phyloP scores from a whole-genome alignment of 75 land plant genomes.

The Selaginella moellendorffii region DNA sequence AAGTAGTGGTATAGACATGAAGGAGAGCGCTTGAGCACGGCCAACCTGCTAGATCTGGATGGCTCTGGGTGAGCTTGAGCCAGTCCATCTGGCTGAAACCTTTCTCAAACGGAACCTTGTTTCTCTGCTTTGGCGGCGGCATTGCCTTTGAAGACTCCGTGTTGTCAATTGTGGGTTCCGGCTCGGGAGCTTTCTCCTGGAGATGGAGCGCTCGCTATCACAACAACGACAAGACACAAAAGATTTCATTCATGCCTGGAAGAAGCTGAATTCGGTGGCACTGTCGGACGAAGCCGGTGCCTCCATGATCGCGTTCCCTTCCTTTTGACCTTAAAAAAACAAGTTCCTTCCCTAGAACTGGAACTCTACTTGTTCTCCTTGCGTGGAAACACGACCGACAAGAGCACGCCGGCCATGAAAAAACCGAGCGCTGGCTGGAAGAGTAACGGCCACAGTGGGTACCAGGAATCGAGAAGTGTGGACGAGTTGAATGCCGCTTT shows the following conservation, averaged over 20 bases:
- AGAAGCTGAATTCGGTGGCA: neutral
- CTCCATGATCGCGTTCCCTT: no score
- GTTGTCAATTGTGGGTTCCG: no score
- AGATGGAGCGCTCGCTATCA: no score
- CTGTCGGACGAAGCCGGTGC: no score
- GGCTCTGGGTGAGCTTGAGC: slow-evolving; percentile 72
- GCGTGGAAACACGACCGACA: slow-evolving; percentile 11
- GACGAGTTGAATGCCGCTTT: slow-evolving; percentile 18
- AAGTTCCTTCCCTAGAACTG: no score
- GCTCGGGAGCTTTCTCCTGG: neutral
- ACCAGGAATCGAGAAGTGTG: slow-evolving; percentile 22
- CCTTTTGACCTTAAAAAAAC: neutral
- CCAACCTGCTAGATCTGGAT: slow-evolving; percentile 93
- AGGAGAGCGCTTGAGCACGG: neutral
- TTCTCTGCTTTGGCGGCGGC: slow-evolving; percentile 16
- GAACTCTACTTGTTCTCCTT: no score
- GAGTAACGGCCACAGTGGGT: slow-evolving; percentile 25
- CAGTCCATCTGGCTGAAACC: slow-evolving; percentile 96
- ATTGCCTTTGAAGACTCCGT: neutral
- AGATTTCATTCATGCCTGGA: neutral
- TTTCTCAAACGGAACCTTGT: slow-evolving; percentile 85
- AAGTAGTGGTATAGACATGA: slow-evolving; percentile 3
- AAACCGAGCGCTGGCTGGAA: slow-evolving; percentile 33
- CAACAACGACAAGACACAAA: no score
- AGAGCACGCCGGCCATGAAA: slow-evolving; percentile 30